phyloP scores from a whole-genome alignment of 495 filamentous ascomycete genomes.

The Aspergillus ostianus region DNA sequence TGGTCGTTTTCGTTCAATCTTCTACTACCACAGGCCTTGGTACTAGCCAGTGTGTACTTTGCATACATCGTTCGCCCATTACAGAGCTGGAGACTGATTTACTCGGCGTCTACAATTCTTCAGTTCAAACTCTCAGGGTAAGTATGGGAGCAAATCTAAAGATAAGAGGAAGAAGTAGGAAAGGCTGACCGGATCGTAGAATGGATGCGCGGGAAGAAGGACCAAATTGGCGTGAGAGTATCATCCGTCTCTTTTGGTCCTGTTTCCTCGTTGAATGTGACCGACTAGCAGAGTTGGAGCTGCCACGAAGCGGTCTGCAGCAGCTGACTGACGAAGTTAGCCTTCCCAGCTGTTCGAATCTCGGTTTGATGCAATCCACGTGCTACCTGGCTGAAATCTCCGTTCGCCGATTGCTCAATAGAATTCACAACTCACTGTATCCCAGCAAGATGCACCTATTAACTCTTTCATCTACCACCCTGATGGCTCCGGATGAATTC shows the following conservation, averaged over 20 bases:
- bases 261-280: background rate
- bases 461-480: background rate
- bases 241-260: background rate
- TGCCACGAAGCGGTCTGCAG: background rate
- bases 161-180: no score
- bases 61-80: background rate
- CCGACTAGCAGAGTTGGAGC: background rate
- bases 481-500: background rate
- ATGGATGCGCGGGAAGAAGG: background rate
- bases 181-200: background rate
- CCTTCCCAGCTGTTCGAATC: background rate
- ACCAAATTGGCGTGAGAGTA: background rate
- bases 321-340: background rate
- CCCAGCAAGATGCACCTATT: background rate
- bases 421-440: background rate
- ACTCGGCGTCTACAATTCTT: background rate
- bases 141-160: background rate
- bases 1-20: background rate
- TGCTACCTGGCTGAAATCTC: background rate
- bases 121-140: background rate
- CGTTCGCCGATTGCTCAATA: background rate
- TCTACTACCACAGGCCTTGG: background rate
- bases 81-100: background rate
- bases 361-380: background rate
- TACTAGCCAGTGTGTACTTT: background rate